A percentile compares a stretch with the other conserved stretches of the same genome.
Conservation (phyloP, 2,329 filamentous ascomycete genomes). For the Paraphaeosphaeria minitans region DNA sequence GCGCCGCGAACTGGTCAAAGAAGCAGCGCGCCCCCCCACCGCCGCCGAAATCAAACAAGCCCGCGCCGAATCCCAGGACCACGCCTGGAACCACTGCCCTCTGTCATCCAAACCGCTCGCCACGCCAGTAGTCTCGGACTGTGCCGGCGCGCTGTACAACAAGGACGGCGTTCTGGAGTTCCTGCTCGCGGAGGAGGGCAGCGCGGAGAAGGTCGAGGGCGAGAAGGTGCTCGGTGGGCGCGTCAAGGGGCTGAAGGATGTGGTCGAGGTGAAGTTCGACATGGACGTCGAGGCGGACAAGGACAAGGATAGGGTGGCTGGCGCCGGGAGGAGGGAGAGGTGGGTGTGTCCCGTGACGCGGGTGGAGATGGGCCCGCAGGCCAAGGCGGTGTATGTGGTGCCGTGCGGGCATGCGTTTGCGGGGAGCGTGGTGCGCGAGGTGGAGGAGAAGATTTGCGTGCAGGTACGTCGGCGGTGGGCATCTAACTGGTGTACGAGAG, state of each 20-base stretch:
- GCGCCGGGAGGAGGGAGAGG: slow-evolving; percentile 54
- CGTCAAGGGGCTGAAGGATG: slow-evolving; percentile 81
- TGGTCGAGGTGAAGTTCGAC: slow-evolving; percentile 84
- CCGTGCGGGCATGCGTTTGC: slow-evolving; percentile 96
- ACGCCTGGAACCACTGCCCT: slow-evolving; percentile 86
- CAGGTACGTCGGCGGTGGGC: slow-evolving; percentile 48
- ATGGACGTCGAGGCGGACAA: slow-evolving; percentile 51
- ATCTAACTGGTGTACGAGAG: background rate
- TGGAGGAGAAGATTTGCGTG: slow-evolving; percentile 67
- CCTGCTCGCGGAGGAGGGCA: slow-evolving; percentile 62
- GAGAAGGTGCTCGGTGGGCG: slow-evolving; percentile 63
- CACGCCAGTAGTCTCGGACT: slow-evolving; percentile 81
- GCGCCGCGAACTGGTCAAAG: slow-evolving; percentile 93
- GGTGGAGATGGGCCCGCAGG: slow-evolving; percentile 79
- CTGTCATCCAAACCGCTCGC: slow-evolving; percentile 79
- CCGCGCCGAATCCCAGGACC: slow-evolving; percentile 80
- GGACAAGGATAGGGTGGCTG: slow-evolving; percentile 1
- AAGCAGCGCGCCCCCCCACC: slow-evolving; percentile 81
- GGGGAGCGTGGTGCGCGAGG: slow-evolving; percentile 81
- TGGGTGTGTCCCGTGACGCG: slow-evolving; percentile 88
- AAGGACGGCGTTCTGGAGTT: slow-evolving; percentile 85
- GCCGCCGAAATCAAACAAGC: slow-evolving; percentile 87
- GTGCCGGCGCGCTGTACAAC: slow-evolving; percentile 84
- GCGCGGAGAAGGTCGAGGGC: slow-evolving; percentile 59
- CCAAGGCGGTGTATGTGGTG: slow-evolving; percentile 85